A percentile compares a stretch with the other conserved stretches of the same genome.
These are phyloP conservation scores for Colletotrichum sp. DNA, from an alignment of 2,329 filamentous ascomycete genomes.

Conservation along the genomic window DNA sequence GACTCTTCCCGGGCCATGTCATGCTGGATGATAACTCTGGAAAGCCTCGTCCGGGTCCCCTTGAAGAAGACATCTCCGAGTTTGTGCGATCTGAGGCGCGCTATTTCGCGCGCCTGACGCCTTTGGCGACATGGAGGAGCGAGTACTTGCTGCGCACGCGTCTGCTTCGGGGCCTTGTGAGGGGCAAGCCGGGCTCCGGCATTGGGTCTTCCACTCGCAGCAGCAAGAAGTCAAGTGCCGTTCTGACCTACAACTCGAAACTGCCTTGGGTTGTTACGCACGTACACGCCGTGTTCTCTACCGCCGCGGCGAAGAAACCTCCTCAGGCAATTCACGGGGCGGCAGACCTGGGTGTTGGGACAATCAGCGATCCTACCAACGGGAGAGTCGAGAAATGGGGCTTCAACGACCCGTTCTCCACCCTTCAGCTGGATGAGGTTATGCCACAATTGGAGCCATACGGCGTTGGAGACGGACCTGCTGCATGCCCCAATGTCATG, in stretches of 20 bases:
- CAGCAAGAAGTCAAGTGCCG: constrained; percentile 70
- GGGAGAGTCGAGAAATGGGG: constrained; percentile 86
- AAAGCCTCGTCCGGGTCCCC: constrained; percentile 40
- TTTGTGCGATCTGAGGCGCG: constrained; percentile 74
- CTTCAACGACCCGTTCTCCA: constrained; percentile 74
- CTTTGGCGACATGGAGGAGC: constrained; percentile 90
- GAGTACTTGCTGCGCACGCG: constrained; percentile 92
- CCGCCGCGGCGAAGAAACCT: constrained; percentile 65
- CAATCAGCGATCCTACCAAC: constrained; percentile 77
- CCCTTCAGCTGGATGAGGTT: constrained; percentile 79
- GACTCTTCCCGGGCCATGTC: constrained; percentile 83
- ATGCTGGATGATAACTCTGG: constrained; percentile 45
- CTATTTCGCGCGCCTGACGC: constrained; percentile 81
- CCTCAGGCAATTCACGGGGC: constrained; percentile 85
- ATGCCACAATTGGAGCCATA: constrained; percentile 76
- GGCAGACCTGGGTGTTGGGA: constrained; percentile 78
- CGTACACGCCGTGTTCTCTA: constrained; percentile 76
- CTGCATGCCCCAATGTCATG: constrained; percentile 84
- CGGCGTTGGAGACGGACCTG: constrained; percentile 79
- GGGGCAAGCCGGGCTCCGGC: constrained; percentile 77
- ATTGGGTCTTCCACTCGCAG: constrained; percentile 57
- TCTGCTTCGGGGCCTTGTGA: constrained; percentile 78
- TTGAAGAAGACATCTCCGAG: constrained; percentile 54
- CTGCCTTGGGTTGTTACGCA: constrained; percentile 80
- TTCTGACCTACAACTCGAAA: constrained; percentile 86